A percentile compares a stretch with the other conserved stretches of the same genome.
These are phyloP conservation scores for Populus tomentosa DNA, from an alignment of 441 rosid genomes.

Conservation along the genomic window DNA sequence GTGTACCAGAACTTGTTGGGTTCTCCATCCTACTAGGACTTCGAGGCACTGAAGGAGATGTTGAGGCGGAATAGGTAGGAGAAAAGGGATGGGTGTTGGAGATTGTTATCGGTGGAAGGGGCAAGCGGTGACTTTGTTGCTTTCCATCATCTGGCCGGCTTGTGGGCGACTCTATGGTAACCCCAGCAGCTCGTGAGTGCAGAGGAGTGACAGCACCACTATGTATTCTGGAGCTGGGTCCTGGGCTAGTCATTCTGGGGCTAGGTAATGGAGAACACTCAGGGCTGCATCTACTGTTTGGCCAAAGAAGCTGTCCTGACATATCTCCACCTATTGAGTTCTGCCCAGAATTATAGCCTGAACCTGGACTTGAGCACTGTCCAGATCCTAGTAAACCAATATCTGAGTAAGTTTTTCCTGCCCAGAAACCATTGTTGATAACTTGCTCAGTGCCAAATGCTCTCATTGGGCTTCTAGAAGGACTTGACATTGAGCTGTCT, in stretches of 20 bases:
- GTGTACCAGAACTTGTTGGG: constrained; percentile 61
- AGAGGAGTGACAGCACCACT: constrained; percentile 92
- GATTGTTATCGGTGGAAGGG: constrained; percentile 71
- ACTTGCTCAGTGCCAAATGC: constrained; percentile 59
- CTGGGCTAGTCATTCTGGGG: constrained; percentile 90
- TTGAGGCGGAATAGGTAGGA: constrained; percentile 63
- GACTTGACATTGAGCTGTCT: constrained; percentile 95
- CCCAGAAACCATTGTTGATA: constrained; percentile 50
- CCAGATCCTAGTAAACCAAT: constrained; percentile 50
- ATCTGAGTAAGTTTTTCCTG: constrained; percentile 49
- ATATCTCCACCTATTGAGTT: constrained; percentile 94
- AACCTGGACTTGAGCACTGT: constrained; percentile 97
- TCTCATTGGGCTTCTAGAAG: constrained; percentile 82
- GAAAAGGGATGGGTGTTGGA: constrained; percentile 66
- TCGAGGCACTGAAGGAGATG: constrained; percentile 81
- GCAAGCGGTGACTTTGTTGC: constrained; percentile 73
- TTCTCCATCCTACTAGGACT: constrained; percentile 79
- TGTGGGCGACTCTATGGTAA: constrained; percentile 53
- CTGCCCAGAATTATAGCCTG: constrained; percentile 91
- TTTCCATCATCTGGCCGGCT: constrained; percentile 62
- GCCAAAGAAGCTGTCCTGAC: constrained; percentile 89
- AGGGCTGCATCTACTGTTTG: constrained; percentile 85
- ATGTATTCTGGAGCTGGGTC: constrained; percentile 86
- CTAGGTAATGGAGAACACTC: constrained; percentile 95
- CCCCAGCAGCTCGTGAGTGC: constrained; percentile 73